Conservation (phyloP, 2,329 filamentous ascomycete genomes). For the Albophoma yamanashiensis region DNA sequence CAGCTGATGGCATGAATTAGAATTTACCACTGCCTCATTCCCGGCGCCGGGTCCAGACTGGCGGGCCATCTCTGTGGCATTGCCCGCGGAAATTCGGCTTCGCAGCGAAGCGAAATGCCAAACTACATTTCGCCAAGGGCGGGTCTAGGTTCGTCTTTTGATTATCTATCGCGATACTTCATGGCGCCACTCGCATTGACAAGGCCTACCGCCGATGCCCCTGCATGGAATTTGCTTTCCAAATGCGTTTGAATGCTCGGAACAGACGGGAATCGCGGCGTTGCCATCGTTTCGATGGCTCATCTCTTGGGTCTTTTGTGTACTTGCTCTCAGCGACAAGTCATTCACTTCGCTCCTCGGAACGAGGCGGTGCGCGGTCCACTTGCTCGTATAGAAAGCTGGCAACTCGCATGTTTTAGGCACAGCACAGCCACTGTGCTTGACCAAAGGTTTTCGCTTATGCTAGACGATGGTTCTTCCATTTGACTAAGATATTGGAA, state of each 20-base stretch:
- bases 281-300: neutral
- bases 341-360: neutral
- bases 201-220: neutral
- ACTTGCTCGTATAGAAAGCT: neutral
- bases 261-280: neutral
- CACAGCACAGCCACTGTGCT: neutral
- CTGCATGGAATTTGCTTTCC: neutral
- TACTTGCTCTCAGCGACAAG: neutral
- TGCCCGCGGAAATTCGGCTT: neutral
- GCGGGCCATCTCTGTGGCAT: neutral
- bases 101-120: neutral
- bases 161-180: neutral
- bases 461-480: too few relatives aligned
- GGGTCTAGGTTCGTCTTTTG: neutral
- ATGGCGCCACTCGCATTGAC: neutral
- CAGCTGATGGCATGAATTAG: neutral
- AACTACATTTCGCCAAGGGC: too few relatives aligned
- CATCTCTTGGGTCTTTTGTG: neutral
- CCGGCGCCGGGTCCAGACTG: neutral
- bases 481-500: too few relatives aligned
- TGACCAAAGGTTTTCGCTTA: neutral
- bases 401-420: neutral
- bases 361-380: neutral
- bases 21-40: neutral
- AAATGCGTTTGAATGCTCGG: neutral